Percentiles rank a stretch among this genome's conserved stretches.
These are phyloP conservation scores for Pythium coloratum DNA, from an alignment of 352 stramenopile genomes.

Conservation along the genomic window DNA sequence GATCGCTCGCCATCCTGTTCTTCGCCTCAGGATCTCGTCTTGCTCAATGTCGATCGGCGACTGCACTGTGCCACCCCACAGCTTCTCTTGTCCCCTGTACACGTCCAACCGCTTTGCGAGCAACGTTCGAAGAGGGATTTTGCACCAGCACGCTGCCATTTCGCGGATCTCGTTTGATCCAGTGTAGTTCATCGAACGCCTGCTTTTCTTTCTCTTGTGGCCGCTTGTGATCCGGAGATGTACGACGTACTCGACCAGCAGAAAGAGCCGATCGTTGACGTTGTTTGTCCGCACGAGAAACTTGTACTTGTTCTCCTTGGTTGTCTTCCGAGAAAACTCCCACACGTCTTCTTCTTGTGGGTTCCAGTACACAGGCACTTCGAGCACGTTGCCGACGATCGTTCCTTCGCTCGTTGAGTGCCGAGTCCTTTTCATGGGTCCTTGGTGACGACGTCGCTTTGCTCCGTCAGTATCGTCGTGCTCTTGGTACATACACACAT, in stretches of 20 bases:
- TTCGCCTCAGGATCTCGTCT: constrained; percentile 66
- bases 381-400: constrained; percentile 70
- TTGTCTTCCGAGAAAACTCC: constrained; percentile 77
- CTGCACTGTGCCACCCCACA: constrained; percentile 68
- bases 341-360: constrained; percentile 73
- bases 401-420: not conserved
- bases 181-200: constrained; percentile 12
- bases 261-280: constrained; percentile 63
- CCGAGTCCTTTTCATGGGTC: not conserved
- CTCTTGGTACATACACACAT: constrained; percentile 77
- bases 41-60: constrained; percentile 69
- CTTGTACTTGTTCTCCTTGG: constrained; percentile 81
- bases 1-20: constrained; percentile 70
- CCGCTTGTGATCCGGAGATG: constrained; percentile 41
- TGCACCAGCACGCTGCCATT: constrained; percentile 82
- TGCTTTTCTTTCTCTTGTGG: constrained; percentile 27
- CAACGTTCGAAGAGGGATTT: constrained; percentile 60
- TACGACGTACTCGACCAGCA: constrained; percentile 79
- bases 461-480: constrained; percentile 31
- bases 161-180: constrained; percentile 36
- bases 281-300: constrained; percentile 76
- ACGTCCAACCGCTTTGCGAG: constrained; percentile 48
- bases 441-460: constrained; percentile 4
- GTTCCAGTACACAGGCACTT: constrained; percentile 76
- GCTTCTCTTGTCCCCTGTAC: constrained; percentile 50